Conservation (phyloP, 768 basidiomycete species). For the Leccinum aurantiacum region DNA sequence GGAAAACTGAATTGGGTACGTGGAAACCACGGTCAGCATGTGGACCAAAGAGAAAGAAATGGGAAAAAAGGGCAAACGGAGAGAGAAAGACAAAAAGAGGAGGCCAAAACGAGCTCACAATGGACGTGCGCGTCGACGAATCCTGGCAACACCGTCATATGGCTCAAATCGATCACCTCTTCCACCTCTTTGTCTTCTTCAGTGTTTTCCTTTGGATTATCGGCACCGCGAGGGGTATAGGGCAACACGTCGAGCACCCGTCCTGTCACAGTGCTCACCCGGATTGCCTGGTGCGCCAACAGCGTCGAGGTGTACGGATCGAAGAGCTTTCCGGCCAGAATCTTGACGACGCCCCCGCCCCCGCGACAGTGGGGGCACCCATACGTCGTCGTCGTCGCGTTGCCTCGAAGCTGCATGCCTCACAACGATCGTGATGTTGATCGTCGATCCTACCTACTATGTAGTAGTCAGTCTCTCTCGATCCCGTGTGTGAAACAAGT, state of each 20-base stretch:
- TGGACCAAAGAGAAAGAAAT: background rate
- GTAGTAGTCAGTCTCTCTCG: background rate
- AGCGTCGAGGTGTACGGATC: conserved; percentile 45
- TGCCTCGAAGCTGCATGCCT: background rate
- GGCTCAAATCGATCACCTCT: conserved; percentile 45
- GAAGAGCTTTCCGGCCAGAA: conserved; percentile 51
- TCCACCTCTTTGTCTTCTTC: conserved; percentile 1
- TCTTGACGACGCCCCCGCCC: background rate
- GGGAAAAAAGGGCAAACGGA: background rate
- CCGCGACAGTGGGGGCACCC: background rate
- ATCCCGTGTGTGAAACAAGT: background rate
- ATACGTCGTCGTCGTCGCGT: background rate
- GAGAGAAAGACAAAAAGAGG: background rate
- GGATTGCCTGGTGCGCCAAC: conserved; percentile 46
- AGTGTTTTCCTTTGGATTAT: too few species aligned
- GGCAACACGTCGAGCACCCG: conserved; percentile 46
- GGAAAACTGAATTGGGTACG: conserved; percentile 40
- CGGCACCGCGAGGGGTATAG: conserved; percentile 1
- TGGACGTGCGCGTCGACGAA: conserved; percentile 61
- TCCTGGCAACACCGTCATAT: conserved; percentile 52
- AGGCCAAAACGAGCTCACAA: conserved; percentile 28
- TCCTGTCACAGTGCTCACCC: conserved; percentile 46
- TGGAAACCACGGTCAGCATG: background rate
- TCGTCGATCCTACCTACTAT: background rate
- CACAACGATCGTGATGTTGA: background rate